Percentiles rank a stretch among this genome's conserved stretches.
Conservation (phyloP, 2,329 filamentous ascomycete genomes). For the Curvularia sp. region DNA sequence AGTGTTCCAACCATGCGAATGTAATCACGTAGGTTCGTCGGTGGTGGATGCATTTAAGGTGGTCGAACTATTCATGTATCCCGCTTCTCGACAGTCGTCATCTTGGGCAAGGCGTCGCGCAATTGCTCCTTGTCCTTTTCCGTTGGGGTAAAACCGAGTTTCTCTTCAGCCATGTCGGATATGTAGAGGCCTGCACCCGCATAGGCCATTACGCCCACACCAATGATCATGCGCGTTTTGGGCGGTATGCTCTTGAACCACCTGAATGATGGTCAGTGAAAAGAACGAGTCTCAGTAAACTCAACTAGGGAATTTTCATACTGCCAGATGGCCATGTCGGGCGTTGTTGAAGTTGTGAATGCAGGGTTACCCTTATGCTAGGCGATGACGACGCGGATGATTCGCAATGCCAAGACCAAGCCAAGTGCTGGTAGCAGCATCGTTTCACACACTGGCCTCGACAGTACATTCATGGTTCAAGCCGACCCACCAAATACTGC, state of each 20-base stretch:
- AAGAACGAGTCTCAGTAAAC: background rate
- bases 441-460: background rate
- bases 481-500: background rate
- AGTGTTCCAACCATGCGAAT: background rate
- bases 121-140: conserved; percentile 76
- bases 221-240: conserved; percentile 74
- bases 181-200: conserved; percentile 75
- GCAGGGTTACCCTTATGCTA: conserved; percentile 2
- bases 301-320: conserved; percentile 25
- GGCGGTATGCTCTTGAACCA: conserved; percentile 74
- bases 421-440: conserved; percentile 1
- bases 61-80: background rate
- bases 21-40: background rate
- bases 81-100: conserved; percentile 53
- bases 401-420: conserved; percentile 12
- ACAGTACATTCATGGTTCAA: background rate
- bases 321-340: conserved; percentile 49
- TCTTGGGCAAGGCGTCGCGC: conserved; percentile 66
- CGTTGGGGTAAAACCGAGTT: conserved; percentile 73
- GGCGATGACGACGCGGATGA: conserved; percentile 11
- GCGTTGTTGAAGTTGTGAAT: conserved; percentile 2
- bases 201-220: conserved; percentile 78
- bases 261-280: conserved; percentile 28
- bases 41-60: background rate
- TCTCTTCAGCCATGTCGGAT: conserved; percentile 75